Conservation (phyloP, 2,329 filamentous ascomycete genomes). For the Epichloe brachyelytri region DNA sequence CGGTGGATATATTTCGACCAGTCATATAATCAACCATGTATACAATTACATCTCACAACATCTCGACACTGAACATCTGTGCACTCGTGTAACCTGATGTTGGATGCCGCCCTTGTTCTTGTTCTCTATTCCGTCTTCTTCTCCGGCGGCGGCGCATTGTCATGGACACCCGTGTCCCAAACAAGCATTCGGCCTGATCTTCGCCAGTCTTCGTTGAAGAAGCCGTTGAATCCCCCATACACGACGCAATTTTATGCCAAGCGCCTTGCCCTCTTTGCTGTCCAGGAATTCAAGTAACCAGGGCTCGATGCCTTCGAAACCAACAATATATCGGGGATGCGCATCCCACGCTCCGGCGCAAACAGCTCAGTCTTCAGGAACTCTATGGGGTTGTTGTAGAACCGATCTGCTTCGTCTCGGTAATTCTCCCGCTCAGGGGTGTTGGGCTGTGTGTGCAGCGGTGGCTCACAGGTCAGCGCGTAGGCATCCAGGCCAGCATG, state of each 20-base stretch:
- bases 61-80: too few relatives aligned
- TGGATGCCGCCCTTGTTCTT: too few relatives aligned
- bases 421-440: constrained; percentile 53
- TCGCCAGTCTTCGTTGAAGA: constrained; percentile 50
- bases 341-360: constrained; percentile 7
- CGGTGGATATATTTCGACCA: too few relatives aligned
- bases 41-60: not conserved
- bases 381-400: constrained; percentile 53
- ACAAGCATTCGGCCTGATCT: constrained; percentile 44
- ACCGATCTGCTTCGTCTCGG: constrained; percentile 79
- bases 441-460: constrained; percentile 50
- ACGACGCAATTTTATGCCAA: constrained; percentile 30
- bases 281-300: constrained; percentile 33
- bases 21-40: not conserved
- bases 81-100: too few relatives aligned
- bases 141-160: not conserved
- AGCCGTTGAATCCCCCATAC: constrained; percentile 48
- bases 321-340: constrained; percentile 42
- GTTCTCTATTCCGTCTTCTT: too few relatives aligned
- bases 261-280: constrained; percentile 23
- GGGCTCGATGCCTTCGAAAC: constrained; percentile 45
- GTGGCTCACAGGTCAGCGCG: constrained; percentile 83
- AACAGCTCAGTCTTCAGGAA: constrained; percentile 48
- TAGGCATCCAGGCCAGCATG: constrained; percentile 64
- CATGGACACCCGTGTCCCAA: constrained; percentile 37